Evolutionary conservation across 768 basidiomycete species (phyloP).

Genomic region (Mycena vulgaris): DNA sequence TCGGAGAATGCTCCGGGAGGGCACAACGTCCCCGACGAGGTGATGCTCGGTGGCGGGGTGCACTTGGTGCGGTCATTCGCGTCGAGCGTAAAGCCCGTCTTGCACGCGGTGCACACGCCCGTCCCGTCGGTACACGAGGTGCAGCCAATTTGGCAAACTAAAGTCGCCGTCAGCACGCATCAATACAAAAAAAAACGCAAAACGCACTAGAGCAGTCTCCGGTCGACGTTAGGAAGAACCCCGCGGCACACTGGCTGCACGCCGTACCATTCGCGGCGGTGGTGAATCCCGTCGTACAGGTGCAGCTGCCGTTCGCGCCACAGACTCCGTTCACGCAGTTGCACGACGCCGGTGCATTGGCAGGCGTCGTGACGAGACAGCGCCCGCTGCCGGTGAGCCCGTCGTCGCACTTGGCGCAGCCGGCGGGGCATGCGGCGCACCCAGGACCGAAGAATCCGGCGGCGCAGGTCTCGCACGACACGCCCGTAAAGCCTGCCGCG

Average conservation of each 20-base stretch:
- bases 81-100: conserved; percentile 75
- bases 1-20: conserved; percentile 75
- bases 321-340: conserved; percentile 88
- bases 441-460: conserved; percentile 58
- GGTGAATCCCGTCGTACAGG: conserved; percentile 74
- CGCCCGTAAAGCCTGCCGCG: conserved; percentile 39
- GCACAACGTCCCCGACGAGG: conserved; percentile 70
- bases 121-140: conserved; percentile 72
- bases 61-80: conserved; percentile 78
- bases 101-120: conserved; percentile 81
- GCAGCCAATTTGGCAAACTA: conserved; percentile 79
- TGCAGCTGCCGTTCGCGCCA: conserved; percentile 74
- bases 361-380: conserved; percentile 68
- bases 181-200: neutral
- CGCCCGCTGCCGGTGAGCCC: conserved; percentile 82
- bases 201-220: conserved; percentile 74
- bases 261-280: conserved; percentile 74
- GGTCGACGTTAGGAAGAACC: conserved; percentile 72
- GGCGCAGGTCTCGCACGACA: conserved; percentile 49
- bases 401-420: conserved; percentile 80
- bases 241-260: conserved; percentile 74
- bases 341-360: conserved; percentile 72
- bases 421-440: conserved; percentile 77
- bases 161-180: neutral
- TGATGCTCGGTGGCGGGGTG: conserved; percentile 64